phyloP scores from a whole-genome alignment of 179 eudicot genomes.

The Corrigiola litoralis region DNA sequence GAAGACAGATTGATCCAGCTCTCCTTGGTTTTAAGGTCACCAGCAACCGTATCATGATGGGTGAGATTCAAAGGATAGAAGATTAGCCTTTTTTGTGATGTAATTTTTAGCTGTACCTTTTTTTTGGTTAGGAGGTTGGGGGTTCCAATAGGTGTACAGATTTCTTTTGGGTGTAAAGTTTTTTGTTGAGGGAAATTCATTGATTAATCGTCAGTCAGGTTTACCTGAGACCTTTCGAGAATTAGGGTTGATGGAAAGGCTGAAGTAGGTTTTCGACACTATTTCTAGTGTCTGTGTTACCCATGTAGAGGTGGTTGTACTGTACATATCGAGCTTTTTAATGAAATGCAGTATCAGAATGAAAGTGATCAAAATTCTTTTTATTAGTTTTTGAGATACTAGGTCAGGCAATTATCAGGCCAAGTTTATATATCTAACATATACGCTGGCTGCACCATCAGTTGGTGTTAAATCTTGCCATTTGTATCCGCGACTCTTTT shows the following conservation, averaged over 20 bases:
- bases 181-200: conserved; percentile 4
- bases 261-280: conserved; percentile 16
- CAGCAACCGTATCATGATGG: conserved; percentile 98
- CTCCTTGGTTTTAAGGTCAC: conserved; percentile 97
- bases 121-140: too few relatives aligned
- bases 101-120: not conserved
- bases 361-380: too few relatives aligned
- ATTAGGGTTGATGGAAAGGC: not conserved
- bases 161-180: conserved; percentile 22
- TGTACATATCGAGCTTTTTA: conserved; percentile 20
- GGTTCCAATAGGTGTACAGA: conserved; percentile 22
- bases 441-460: too few relatives aligned
- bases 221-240: not conserved
- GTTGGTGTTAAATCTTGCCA: too few relatives aligned
- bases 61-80: conserved; percentile 87
- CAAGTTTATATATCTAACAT: too few relatives aligned
- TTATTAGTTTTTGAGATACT: too few relatives aligned
- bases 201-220: not conserved
- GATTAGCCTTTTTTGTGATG: conserved; percentile 34
- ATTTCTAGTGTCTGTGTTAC: not conserved
- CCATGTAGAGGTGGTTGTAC: conserved; percentile 16
- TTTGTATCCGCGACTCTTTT: too few relatives aligned
- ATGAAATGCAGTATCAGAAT: not conserved
- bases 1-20: conserved; percentile 92
- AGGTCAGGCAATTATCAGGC: too few relatives aligned